Base-by-base conservation (phyloP, 2,329 filamentous ascomycete genomes). In the Thielaviopsis euricoi region DNA sequence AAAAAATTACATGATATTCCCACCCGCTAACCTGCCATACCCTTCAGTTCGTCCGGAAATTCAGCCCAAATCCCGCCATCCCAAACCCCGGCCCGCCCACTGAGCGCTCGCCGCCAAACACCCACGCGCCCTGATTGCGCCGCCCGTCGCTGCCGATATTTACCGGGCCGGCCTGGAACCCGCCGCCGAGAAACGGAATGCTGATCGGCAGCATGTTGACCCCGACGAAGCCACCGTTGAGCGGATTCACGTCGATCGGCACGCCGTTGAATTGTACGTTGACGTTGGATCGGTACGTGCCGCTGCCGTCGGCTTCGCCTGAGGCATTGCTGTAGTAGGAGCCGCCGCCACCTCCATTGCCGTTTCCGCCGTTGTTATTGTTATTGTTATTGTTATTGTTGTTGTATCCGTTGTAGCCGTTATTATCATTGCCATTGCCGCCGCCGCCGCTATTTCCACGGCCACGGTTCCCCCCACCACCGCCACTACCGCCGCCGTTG, bases 221-320 rank as follows among this genome's bases (percentile, higher is more conserved):
- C 5, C 50, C 50, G 13, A 58, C 12, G 15, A 58, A 53, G 29
- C 50, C 56, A 25, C 46, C 37, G 33, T 48, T 48, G 15, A 57
- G 22, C 51, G 56, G 56, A n/a, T 58, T 58, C n/a, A 58, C 52
- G 15, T 53, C 25, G 29, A 53, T 49, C 6, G 56, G 56, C 37
- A 58, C 43, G 6, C 56, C 56, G 29, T 51, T 46, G 51, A 58
- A 58, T 46, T 58, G 56, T 22, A 58, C 19, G 37, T 58, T 58
- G 37, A 58, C 21, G 5, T 53, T 53, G 22, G 43, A 40, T 10
- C 56, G 50, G 37, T 53, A 58, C 13, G 56, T 53, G 50, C 56
- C 56, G 23, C 25, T 52, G 50, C 50, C 50, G 50, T 52, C 29
- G 25, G 23, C 50, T n/a, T 52, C 50, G 50, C 50, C 50, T 6